Evolutionary conservation across 805 yeast genomes (phyloP), one percentile per base, ranked within the genome.

Genomic region (Kurtzmaniella cleridarum): DNA sequence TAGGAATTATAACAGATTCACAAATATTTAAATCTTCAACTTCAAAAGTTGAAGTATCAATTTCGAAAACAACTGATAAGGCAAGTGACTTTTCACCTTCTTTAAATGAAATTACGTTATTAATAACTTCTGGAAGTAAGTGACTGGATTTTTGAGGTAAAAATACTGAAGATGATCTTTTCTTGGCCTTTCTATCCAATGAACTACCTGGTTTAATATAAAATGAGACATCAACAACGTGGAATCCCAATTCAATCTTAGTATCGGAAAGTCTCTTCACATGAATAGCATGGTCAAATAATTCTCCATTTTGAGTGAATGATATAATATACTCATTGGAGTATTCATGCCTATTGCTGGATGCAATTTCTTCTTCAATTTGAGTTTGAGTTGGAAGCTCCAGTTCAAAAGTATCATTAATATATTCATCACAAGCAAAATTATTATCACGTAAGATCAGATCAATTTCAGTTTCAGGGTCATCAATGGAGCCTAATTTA

Each of bases 361-460:
- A 53, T 6, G 12, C 7, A 26, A 71, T 43, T 35, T 68, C 73
- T 7, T 59, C 45, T 14, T 67, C 71, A n/a, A 20, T 20, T 20
- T 20, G 24, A 20, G 7, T 20, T 20, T 20, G 24, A 20, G 24
- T 20, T 20, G 24, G 24, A 20, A 20, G 24, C 38, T 27, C 41
- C 24, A 20, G 23, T 30, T 40, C 33, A 17, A 40, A 28, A 8
- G 31, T 39, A 23, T 44, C 42, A 24, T 36, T 39, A 27, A 52
- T 62, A 8, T 84, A 85, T 58, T 85, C 95, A 54, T 85, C 91
- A 51, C 87, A 82, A 45, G 81, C 64, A 52, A 85, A 85, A 62
- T 85, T 85, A 59, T 83, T 84, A 52, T 85, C 98, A 54, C 97
- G 79, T 48, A 93, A 71, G 39, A 93, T 83, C 1, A 97, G 87